Base-by-base conservation (phyloP, 345 rosid species). In the Diplotaxis tenuifolia region DNA sequence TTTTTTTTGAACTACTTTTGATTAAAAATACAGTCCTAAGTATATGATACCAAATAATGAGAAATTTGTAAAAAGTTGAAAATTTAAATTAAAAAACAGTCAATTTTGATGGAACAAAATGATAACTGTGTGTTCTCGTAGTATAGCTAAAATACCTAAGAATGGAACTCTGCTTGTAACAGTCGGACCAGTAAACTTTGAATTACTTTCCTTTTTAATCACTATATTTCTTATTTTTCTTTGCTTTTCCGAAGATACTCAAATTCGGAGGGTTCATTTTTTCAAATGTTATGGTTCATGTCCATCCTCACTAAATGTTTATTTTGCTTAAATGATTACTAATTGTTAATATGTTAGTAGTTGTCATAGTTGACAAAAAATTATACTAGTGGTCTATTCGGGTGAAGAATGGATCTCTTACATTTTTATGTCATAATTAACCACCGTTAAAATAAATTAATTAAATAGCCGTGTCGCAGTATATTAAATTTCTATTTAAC, bases 121-220 rank as follows among this genome's bases (percentile, higher is more conserved):
- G 28, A 23, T 25, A 25, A 25, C 28, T 25, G 0, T 25, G 0
- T 25, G 28, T 1, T 25, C 28, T 25, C 28, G 28, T 25, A 25
- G 28, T 25, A 25, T 25, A 25, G 4, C 28, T 25, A 25, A 1
- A 25, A 3, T 25, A 25, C 28, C 28, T 25, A 25, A 57, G n/a
- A 76, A 76, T 64, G 34, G 67, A 70, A 64, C 58, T 57, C 23
- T 65, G 4, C 55, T 57, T 16, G 61, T 18, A 22, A 18, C 71
- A 76, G 72, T 57, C 10, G 71, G 55, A 70, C 75, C 70, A 70
- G 36, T 57, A 3, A 64, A 25, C 0, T 15, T 76, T 47, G 4
- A 3, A 60, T 53, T 49, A 52, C 49, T 25, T 49, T 60, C n/a
- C 62, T 6, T 12, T 53, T 15, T 29, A 22, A 12, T 22, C 18